Evolutionary conservation across 2,329 filamentous ascomycete species (phyloP).

Genomic region (Mollisia scopiformis): DNA sequence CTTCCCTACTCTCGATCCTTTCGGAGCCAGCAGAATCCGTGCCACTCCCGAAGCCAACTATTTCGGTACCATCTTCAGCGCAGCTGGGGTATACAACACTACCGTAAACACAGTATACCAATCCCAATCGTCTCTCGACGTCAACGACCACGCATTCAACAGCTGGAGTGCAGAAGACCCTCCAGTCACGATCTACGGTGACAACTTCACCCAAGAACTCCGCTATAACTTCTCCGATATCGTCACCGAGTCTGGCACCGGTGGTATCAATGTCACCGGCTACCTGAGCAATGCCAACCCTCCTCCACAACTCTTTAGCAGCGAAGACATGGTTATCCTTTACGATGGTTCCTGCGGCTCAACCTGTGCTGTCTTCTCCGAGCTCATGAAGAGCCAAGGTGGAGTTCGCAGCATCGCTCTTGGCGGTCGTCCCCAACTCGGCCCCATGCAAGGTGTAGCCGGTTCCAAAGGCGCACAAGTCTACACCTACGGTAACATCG

Average conservation of each 20-base stretch:
- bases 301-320: slow-evolving; percentile 36
- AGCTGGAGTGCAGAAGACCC: slow-evolving; percentile 8
- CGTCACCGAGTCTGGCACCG: slow-evolving; percentile 12
- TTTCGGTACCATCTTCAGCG: neutral
- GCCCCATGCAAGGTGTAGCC: slow-evolving; percentile 15
- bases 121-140: slow-evolving; percentile 2
- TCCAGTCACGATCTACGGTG: slow-evolving; percentile 18
- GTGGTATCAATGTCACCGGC: slow-evolving; percentile 29
- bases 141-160: neutral
- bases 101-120: neutral
- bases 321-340: slow-evolving; percentile 42
- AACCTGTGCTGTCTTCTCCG: slow-evolving; percentile 12
- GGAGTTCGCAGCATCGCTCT: neutral
- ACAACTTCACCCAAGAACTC: slow-evolving; percentile 13
- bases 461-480: slow-evolving; percentile 15
- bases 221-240: slow-evolving; percentile 9
- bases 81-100: neutral
- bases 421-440: slow-evolving; percentile 11
- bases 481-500: slow-evolving; percentile 2
- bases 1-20: slow-evolving; percentile 24
- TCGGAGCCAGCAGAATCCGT: neutral
- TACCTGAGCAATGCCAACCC: slow-evolving; percentile 27
- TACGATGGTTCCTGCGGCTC: slow-evolving; percentile 15
- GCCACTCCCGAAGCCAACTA: neutral
- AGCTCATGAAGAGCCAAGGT: slow-evolving; percentile 12